phyloP scores from a whole-genome alignment of 83 land plant species.

The Diphasiastrum complanatum region DNA sequence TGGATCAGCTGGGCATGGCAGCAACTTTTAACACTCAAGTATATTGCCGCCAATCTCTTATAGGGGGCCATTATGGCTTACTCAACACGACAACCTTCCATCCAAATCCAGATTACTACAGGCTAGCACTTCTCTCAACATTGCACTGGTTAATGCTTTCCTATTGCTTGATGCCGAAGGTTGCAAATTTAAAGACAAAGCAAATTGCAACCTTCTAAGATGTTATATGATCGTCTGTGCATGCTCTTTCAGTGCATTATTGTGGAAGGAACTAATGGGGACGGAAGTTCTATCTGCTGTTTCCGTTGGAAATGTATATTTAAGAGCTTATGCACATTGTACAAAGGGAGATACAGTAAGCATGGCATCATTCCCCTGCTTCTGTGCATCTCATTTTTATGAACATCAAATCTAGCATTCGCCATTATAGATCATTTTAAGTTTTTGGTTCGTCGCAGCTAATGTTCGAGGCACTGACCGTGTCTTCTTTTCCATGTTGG shows the following conservation, averaged over 20 bases:
- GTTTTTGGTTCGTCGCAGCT: too few relatives aligned
- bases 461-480: too few relatives aligned
- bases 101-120: conserved; percentile 85
- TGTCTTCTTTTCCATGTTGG: too few relatives aligned
- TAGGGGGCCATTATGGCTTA: conserved; percentile 85
- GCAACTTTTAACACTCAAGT: conserved; percentile 46
- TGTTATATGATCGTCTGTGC: neutral
- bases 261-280: conserved; percentile 84
- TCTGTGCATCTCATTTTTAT: too few relatives aligned
- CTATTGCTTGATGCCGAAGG: neutral
- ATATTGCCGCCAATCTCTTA: conserved; percentile 71
- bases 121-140: conserved; percentile 36
- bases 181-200: neutral
- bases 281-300: conserved; percentile 41
- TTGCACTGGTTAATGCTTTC: neutral
- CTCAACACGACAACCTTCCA: conserved; percentile 56
- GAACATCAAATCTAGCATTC: too few relatives aligned
- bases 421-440: too few relatives aligned
- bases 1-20: conserved; percentile 89
- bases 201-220: neutral
- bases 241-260: conserved; percentile 53
- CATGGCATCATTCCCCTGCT: too few relatives aligned
- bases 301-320: conserved; percentile 27
- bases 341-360: conserved; percentile 49
- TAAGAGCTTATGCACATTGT: conserved; percentile 80